These are phyloP conservation scores for Mycena amicta DNA, from an alignment of 768 basidiomycete species.

Conservation along the genomic window DNA sequence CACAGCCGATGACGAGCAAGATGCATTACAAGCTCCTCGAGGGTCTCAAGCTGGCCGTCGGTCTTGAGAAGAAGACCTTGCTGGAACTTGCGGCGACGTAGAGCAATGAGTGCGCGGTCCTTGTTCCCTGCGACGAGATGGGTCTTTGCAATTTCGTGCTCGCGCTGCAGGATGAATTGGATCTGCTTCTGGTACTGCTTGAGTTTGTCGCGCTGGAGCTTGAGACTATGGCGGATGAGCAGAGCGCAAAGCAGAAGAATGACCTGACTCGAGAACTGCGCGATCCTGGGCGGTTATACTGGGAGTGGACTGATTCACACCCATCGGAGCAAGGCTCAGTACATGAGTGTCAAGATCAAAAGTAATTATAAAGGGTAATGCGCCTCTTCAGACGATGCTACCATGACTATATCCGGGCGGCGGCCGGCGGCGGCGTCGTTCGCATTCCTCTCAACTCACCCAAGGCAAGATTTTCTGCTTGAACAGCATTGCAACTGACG, in stretches of 20 bases:
- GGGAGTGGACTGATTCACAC: constrained; percentile 71
- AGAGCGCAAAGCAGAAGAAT: constrained; percentile 11
- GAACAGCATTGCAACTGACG: neutral
- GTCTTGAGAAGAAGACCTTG: constrained; percentile 86
- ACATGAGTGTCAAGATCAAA: constrained; percentile 13
- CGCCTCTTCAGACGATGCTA: constrained; percentile 36
- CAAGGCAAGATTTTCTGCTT: constrained; percentile 34
- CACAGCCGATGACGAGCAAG: neutral
- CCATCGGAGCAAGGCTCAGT: no score
- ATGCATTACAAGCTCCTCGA: constrained; percentile 80
- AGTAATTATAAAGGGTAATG: neutral
- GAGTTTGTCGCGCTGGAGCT: constrained; percentile 94
- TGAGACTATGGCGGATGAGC: constrained; percentile 60
- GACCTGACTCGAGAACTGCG: constrained; percentile 90
- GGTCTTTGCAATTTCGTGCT: constrained; percentile 85
- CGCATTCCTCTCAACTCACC: constrained; percentile 76
- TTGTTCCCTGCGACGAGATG: constrained; percentile 83
- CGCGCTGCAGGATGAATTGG: constrained; percentile 81
- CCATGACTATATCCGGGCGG: constrained; percentile 73
- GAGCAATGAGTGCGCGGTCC: constrained; percentile 82
- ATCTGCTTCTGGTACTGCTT: constrained; percentile 97
- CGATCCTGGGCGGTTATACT: constrained; percentile 93
- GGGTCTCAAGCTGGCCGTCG: constrained; percentile 82
- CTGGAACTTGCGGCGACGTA: constrained; percentile 93
- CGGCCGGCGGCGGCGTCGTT: constrained; percentile 55